A percentile compares a stretch with the other conserved stretches of the same genome.
These are phyloP conservation scores for Aspergillus pseudonomiae DNA, from an alignment of 2,329 filamentous ascomycete genomes.

Conservation along the genomic window DNA sequence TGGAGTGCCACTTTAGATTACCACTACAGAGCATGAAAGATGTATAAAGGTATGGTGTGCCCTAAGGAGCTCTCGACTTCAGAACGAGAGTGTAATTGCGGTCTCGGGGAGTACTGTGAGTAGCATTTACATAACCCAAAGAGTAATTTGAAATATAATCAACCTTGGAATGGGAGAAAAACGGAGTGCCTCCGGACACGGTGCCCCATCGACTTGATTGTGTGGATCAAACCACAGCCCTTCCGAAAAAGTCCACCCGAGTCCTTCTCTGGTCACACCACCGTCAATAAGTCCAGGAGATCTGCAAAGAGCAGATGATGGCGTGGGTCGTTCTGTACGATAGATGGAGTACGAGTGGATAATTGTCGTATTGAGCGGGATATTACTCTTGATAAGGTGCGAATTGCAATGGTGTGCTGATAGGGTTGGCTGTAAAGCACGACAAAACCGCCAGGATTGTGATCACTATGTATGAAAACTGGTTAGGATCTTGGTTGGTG, in stretches of 20 bases:
- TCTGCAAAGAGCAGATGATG: background rate
- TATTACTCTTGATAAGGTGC: background rate
- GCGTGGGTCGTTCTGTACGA: background rate
- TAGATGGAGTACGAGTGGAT: background rate
- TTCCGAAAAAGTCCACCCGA: background rate
- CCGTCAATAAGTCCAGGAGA: background rate
- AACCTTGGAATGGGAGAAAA: background rate
- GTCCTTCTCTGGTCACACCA: background rate
- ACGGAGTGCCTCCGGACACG: background rate
- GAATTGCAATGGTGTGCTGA: background rate
- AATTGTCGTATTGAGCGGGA: background rate
- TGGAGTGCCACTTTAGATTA: background rate
- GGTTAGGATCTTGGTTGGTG: background rate
- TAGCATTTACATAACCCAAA: background rate
- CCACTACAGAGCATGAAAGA: background rate
- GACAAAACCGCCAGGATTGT: background rate
- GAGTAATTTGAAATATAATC: background rate
- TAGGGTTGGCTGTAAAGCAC: background rate
- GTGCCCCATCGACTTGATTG: background rate
- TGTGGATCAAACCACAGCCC: background rate
- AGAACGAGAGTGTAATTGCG: background rate
- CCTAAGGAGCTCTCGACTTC: background rate
- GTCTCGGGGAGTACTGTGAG: background rate
- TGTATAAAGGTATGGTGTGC: background rate
- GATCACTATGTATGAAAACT: background rate